Conservation (phyloP, 805 yeast genomes). For the Cyberlindnera maritima region DNA sequence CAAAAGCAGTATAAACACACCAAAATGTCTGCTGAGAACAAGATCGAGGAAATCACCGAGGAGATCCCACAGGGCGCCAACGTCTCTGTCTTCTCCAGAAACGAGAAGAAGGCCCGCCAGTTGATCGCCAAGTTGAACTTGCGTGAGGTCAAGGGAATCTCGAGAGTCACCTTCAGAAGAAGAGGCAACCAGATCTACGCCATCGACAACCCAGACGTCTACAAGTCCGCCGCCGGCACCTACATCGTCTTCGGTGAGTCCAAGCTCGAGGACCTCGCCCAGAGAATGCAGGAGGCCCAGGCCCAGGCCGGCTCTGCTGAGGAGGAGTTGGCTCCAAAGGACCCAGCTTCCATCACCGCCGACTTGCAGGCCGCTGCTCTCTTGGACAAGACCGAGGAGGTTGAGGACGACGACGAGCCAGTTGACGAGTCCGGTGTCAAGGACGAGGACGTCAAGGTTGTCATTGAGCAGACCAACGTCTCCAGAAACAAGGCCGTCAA, state of each 20-base stretch:
- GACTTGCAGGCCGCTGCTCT: constrained; percentile 72
- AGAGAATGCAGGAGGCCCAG: constrained; percentile 82
- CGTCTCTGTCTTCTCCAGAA: constrained; percentile 77
- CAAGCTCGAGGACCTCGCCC: constrained; percentile 89
- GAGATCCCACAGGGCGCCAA: constrained; percentile 74
- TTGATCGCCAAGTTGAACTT: constrained; percentile 82
- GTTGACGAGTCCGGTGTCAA: constrained; percentile 86
- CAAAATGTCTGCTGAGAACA: constrained; percentile 10
- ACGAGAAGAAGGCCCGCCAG: constrained; percentile 95
- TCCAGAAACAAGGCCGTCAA: constrained; percentile 88
- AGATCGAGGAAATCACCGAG: constrained; percentile 26
- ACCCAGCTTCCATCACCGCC: constrained; percentile 78
- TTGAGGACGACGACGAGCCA: constrained; percentile 59
- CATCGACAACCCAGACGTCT: constrained; percentile 92
- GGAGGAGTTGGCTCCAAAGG: constrained; percentile 55
- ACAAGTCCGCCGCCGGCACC: constrained; percentile 88
- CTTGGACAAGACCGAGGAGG: constrained; percentile 40
- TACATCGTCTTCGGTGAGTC: constrained; percentile 98
- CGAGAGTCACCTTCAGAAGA: constrained; percentile 94
- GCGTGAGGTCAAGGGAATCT: constrained; percentile 86
- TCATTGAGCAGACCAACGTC: constrained; percentile 88
- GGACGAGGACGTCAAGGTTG: constrained; percentile 77
- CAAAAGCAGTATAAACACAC: neutral
- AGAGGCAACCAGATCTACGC: constrained; percentile 89
- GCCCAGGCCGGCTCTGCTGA: constrained; percentile 42